Evolutionary conservation across 2,329 filamentous ascomycete species (phyloP).

Genomic region (Colletotrichum truncatum): DNA sequence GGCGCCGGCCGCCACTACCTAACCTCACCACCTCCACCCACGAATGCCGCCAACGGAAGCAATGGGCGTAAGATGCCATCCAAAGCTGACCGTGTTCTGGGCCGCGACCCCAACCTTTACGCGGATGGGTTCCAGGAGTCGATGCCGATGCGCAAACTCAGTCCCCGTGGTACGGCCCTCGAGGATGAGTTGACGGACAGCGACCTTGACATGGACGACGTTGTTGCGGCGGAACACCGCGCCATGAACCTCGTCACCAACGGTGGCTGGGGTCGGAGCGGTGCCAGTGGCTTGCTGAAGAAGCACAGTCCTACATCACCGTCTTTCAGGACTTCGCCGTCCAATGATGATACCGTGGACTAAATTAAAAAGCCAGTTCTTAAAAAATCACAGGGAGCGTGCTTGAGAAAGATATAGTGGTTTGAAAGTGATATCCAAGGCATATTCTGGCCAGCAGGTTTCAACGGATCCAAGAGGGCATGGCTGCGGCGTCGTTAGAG

Average conservation of each 20-base stretch:
- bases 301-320: conserved; percentile 40
- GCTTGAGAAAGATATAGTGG: background rate
- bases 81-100: conserved; percentile 68
- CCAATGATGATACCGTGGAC: conserved; percentile 27
- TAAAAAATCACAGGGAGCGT: background rate
- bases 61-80: conserved; percentile 52
- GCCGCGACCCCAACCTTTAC: conserved; percentile 65
- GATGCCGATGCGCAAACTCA: conserved; percentile 58
- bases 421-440: conserved; percentile 24
- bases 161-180: conserved; percentile 52
- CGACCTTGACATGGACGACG: conserved; percentile 45
- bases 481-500: conserved; percentile 15
- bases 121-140: conserved; percentile 54
- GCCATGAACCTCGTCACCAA: conserved; percentile 54
- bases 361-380: background rate
- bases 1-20: conserved; percentile 40
- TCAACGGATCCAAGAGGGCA: conserved; percentile 1
- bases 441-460: conserved; percentile 11
- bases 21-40: conserved; percentile 31
- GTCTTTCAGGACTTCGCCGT: conserved; percentile 12
- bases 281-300: conserved; percentile 53
- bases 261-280: conserved; percentile 48
- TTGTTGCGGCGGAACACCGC: conserved; percentile 53
- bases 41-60: conserved; percentile 32
- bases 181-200: conserved; percentile 50